Conservation (phyloP, 345 rosid genomes). For the Lagerstroemia speciosa region DNA sequence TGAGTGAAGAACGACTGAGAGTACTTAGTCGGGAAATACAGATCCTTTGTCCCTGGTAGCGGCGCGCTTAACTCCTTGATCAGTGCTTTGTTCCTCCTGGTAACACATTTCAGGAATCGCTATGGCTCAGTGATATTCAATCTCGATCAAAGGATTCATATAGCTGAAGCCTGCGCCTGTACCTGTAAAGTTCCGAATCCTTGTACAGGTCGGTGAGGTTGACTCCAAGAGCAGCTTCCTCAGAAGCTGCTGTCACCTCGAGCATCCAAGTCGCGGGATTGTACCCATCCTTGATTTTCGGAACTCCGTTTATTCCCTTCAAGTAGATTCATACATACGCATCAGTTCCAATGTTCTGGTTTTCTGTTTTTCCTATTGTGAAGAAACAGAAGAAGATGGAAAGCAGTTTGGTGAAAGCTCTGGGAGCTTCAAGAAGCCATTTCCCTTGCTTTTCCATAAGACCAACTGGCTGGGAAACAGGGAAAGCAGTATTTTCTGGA, state of each 20-base stretch:
- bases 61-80: constrained; percentile 41
- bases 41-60: constrained; percentile 32
- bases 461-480: too few species aligned
- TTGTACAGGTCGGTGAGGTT: constrained; percentile 36
- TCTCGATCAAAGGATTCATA: background rate
- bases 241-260: constrained; percentile 43
- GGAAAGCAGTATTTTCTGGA: too few species aligned
- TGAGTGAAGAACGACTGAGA: constrained; percentile 39
- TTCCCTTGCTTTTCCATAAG: too few species aligned
- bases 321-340: background rate
- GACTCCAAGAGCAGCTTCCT: constrained; percentile 34
- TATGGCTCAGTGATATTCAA: background rate
- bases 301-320: constrained; percentile 42
- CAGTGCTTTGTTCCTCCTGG: constrained; percentile 55
- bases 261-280: constrained; percentile 82
- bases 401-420: background rate
- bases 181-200: constrained; percentile 46
- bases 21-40: constrained; percentile 36
- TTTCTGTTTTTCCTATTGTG: background rate
- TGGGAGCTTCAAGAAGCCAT: background rate
- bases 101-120: constrained; percentile 2
- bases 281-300: constrained; percentile 48
- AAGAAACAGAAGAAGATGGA: background rate
- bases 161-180: constrained; percentile 1
- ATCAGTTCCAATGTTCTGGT: background rate